These are phyloP conservation scores for Ophiocordyceps unilateralis DNA, from an alignment of 2,329 filamentous ascomycete species.

Conservation along the genomic window DNA sequence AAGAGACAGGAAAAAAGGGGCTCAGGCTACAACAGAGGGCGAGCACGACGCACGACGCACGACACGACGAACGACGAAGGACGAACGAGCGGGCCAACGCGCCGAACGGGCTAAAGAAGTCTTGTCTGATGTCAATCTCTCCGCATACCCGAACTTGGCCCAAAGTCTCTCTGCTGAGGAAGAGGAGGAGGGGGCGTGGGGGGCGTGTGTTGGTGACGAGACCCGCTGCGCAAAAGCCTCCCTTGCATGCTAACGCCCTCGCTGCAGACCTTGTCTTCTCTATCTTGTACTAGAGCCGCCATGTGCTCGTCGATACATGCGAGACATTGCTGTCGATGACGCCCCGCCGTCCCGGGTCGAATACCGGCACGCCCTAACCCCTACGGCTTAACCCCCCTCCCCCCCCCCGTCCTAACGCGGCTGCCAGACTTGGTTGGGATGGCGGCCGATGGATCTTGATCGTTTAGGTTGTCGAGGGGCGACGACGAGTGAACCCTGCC, in stretches of 20 bases:
- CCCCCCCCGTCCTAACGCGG: neutral
- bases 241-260: slow-evolving; percentile 20
- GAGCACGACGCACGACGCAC: slow-evolving; percentile 1
- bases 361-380: neutral
- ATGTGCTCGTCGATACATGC: slow-evolving; percentile 16
- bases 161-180: slow-evolving; percentile 5
- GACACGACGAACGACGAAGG: slow-evolving; percentile 5
- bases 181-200: neutral
- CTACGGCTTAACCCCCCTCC: neutral
- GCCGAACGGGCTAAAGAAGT: slow-evolving; percentile 5
- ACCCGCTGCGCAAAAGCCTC: slow-evolving; percentile 7
- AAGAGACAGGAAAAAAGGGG: neutral
- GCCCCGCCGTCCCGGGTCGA: neutral
- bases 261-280: slow-evolving; percentile 10
- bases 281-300: slow-evolving; percentile 10
- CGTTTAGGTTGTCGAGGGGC: slow-evolving; percentile 10
- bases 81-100: slow-evolving; percentile 13
- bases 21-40: neutral
- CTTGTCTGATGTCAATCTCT: slow-evolving; percentile 23
- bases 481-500: slow-evolving; percentile 10
- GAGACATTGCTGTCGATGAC: neutral
- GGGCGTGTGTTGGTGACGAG: slow-evolving; percentile 9
- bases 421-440: neutral
- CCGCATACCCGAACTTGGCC: slow-evolving; percentile 18
- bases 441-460: slow-evolving; percentile 15